phyloP scores from a whole-genome alignment of 148 eudicot genomes.

The Chenopodium formosanum region DNA sequence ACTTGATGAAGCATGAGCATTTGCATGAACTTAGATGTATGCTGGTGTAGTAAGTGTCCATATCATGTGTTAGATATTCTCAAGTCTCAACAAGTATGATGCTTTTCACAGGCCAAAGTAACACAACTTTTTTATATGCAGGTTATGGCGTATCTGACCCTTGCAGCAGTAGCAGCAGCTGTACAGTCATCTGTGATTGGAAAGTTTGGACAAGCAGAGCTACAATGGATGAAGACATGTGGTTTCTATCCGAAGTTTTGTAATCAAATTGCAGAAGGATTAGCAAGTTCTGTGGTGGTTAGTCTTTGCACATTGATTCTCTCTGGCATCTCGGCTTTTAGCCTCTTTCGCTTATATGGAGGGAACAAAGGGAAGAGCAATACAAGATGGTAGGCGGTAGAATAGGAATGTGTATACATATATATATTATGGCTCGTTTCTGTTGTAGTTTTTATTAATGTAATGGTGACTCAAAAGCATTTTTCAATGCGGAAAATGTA shows the following conservation, averaged over 20 bases:
- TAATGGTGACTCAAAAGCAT: not conserved
- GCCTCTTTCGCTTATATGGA: constrained; percentile 86
- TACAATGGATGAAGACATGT: constrained; percentile 90
- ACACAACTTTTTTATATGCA: constrained; percentile 29
- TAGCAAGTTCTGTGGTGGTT: constrained; percentile 56
- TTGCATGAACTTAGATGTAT: not conserved
- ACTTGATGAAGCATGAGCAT: not conserved
- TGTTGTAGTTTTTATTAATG: not conserved
- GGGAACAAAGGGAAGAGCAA: constrained; percentile 54
- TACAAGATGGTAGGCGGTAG: constrained; percentile 45
- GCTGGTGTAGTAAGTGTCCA: not conserved
- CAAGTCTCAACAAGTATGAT: no score
- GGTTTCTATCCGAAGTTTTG: constrained; percentile 70
- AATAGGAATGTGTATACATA: constrained; percentile 21
- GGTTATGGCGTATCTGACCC: constrained; percentile 72
- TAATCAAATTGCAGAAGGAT: constrained; percentile 67
- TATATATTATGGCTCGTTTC: constrained; percentile 1
- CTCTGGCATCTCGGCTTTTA: constrained; percentile 74
- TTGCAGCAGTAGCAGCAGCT: constrained; percentile 73
- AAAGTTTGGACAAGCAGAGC: constrained; percentile 67
- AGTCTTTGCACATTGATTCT: constrained; percentile 51
- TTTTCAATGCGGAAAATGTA: not conserved
- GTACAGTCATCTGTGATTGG: constrained; percentile 59
- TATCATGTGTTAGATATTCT: no score
- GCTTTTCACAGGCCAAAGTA: no score